These are phyloP conservation scores for Periconia sp. DNA, from an alignment of 2,329 filamentous ascomycete species.

Conservation along the genomic window DNA sequence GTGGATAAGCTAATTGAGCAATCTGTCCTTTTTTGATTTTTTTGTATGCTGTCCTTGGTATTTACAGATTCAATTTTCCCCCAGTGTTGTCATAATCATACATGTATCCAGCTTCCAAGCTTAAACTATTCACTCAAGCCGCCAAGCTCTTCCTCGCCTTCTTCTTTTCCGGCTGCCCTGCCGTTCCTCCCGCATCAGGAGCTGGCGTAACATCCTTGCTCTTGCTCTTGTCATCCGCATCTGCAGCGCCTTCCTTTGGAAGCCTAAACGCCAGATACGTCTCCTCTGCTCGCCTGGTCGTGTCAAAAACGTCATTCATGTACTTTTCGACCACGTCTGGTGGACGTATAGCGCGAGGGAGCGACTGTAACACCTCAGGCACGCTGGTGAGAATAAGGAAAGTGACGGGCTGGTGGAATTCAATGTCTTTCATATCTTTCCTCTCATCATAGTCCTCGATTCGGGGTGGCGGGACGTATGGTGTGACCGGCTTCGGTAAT, in stretches of 20 bases:
- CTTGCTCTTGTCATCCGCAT: slow-evolving; percentile 13
- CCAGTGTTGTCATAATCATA: not conserved
- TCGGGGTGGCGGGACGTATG: slow-evolving; percentile 30
- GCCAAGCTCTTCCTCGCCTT: slow-evolving; percentile 27
- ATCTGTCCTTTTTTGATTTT: no score
- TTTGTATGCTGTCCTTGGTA: no score
- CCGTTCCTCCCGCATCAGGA: slow-evolving; percentile 18
- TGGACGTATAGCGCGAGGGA: slow-evolving; percentile 58
- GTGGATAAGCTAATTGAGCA: no score
- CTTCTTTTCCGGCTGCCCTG: slow-evolving; percentile 19
- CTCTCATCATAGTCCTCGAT: slow-evolving; percentile 44
- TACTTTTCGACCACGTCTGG: slow-evolving; percentile 41
- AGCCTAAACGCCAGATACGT: slow-evolving; percentile 59
- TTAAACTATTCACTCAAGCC: not conserved
- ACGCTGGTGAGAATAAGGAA: slow-evolving; percentile 58
- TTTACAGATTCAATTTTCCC: not conserved
- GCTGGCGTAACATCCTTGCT: slow-evolving; percentile 24
- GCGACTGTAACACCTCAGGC: slow-evolving; percentile 55
- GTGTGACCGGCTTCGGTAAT: slow-evolving; percentile 6
- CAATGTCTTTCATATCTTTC: slow-evolving; percentile 48
- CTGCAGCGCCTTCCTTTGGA: slow-evolving; percentile 42
- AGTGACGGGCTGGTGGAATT: slow-evolving; percentile 71
- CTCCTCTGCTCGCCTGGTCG: slow-evolving; percentile 57
- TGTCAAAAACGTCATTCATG: slow-evolving; percentile 54
- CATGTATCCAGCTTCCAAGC: not conserved